Percentiles rank a stretch among this genome's conserved stretches.
phyloP scores from a whole-genome alignment of 1,139 yeast genomes.

The Taphrina deformans region DNA sequence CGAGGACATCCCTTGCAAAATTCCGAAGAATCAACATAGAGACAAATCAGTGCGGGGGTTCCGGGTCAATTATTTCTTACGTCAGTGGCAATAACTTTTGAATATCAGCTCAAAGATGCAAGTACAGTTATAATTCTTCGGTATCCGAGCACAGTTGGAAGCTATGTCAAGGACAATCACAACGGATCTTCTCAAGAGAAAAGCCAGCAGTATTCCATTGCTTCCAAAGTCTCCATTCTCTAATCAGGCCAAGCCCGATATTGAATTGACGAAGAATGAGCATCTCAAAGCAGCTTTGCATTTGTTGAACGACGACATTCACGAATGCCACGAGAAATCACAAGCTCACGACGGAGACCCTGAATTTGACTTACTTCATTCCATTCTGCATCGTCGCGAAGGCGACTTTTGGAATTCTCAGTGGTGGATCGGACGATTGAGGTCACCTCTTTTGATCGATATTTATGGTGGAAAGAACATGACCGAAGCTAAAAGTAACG shows the following conservation, averaged over 20 bases:
- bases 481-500: not conserved
- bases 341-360: conserved; percentile 13
- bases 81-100: not conserved
- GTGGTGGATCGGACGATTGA: conserved; percentile 17
- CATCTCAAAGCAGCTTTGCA: conserved; percentile 3
- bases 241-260: not conserved
- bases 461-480: not conserved
- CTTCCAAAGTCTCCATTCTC: not conserved
- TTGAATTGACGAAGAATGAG: not conserved
- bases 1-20: not conserved
- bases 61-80: not conserved
- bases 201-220: not conserved
- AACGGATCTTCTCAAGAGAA: not conserved
- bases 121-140: too few species aligned
- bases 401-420: conserved; percentile 16
- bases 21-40: too few species aligned
- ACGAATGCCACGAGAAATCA: conserved; percentile 9
- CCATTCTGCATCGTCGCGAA: conserved; percentile 21
- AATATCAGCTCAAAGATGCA: too few species aligned
- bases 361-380: conserved; percentile 1
- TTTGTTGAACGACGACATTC: conserved; percentile 22
- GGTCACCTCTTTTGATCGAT: not conserved
- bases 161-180: not conserved
- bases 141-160: not conserved
- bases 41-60: not conserved